Evolutionary conservation across 176 grass and related monocot genomes (phyloP).

Genomic region (Oropetium thomaeum): DNA sequence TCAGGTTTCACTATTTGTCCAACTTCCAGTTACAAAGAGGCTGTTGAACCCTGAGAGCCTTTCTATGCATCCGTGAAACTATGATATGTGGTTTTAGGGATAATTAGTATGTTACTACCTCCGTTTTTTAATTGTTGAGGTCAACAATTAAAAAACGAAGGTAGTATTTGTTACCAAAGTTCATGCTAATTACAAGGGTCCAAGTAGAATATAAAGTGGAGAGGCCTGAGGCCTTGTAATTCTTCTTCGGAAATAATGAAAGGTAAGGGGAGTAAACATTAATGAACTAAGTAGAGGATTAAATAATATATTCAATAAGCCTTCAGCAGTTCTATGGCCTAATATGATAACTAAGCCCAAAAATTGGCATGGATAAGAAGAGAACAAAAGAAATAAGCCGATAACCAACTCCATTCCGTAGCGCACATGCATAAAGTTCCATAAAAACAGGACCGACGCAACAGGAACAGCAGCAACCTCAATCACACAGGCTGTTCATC

Average conservation of each 20-base stretch:
- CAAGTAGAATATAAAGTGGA: not conserved
- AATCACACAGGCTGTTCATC: not conserved
- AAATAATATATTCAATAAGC: not conserved
- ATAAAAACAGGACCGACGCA: not conserved
- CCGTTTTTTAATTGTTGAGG: too few species aligned
- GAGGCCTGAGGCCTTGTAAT: not conserved
- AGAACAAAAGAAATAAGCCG: not conserved
- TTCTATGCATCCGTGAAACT: not conserved
- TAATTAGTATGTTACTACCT: too few species aligned
- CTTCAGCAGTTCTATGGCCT: not conserved
- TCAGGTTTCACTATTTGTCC: not conserved
- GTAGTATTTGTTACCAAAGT: not conserved
- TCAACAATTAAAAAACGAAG: too few species aligned
- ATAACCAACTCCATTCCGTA: not conserved
- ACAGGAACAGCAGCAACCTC: not conserved
- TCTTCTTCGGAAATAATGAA: not conserved
- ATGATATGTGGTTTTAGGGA: not conserved
- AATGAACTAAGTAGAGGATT: not conserved
- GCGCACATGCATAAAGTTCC: not conserved
- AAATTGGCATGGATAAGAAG: not conserved
- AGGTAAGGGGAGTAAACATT: not conserved
- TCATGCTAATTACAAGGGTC: not conserved
- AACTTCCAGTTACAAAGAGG: not conserved
- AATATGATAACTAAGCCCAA: not conserved
- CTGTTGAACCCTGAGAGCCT: not conserved